Evolutionary conservation across 805 yeast species (phyloP), one percentile per base, ranked within the genome.

Genomic region (Lipomyces starkeyi): DNA sequence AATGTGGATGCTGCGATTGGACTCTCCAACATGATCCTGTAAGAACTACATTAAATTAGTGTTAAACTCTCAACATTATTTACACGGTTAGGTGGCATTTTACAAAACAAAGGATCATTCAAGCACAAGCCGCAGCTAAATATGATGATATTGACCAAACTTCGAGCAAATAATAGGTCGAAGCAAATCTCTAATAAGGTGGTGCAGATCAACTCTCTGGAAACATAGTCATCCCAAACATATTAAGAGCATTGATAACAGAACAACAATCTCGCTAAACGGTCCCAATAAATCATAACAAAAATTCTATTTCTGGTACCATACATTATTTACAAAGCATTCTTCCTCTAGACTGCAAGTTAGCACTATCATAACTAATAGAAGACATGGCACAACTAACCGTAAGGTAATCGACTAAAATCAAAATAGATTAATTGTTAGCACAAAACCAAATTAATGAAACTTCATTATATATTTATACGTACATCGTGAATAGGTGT

Each of bases 401-500:
- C 68, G 68, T 63, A 63, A 63, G 66, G 32, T 63, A 58, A 35
- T 63, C 66, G 25, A 63, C 65, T 62, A 22, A 22, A 57, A 37
- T 8, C 14, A 13, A 35, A 27, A 11, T n/a, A 25, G 34, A 25
- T 11, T 32, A 17, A 43, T 17, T 17, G 22, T 43, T 43, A 43
- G 49, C 49, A 43, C 14, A n/a, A 17, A 17, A 1, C 11, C 22
- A 5, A 5, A 43, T 6, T n/a, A 43, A n/a, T n/a, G 9, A n/a
- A n/a, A 43, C 8, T 8, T 6, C 49, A 5, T n/a, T 9, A 29
- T 6, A 8, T 9, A 53, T 22, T n/a, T 7, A n/a, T 11, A 59
- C 68, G 93, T 98, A 77, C 95, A 95, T 76, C 98, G 85, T 55
- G 97, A 91, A 78, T 91, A 95, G 0, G 99, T 95, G 81, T 95